A percentile compares a stretch with the other conserved stretches of the same genome.
These are phyloP conservation scores for Myxozyma udenii DNA, from an alignment of 805 yeast species.

Conservation along the genomic window DNA sequence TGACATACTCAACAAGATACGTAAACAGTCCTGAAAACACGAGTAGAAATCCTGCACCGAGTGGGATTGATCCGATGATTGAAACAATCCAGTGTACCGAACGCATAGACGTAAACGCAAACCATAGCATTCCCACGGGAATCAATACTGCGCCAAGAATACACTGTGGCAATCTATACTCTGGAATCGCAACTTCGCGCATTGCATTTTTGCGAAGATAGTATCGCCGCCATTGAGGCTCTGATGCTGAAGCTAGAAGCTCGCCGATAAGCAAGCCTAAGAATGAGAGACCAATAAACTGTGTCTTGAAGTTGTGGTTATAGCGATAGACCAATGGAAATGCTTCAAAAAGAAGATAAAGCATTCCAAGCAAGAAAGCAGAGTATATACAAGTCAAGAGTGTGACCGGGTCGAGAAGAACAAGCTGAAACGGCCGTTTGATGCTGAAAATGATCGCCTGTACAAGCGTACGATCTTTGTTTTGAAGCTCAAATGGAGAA, in stretches of 20 bases:
- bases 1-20: constrained; percentile 41
- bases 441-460: constrained; percentile 47
- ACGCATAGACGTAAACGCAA: constrained; percentile 51
- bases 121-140: constrained; percentile 49
- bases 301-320: constrained; percentile 54
- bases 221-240: constrained; percentile 59
- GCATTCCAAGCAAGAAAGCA: constrained; percentile 54
- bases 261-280: constrained; percentile 54
- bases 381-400: constrained; percentile 52
- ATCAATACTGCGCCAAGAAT: constrained; percentile 50
- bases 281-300: constrained; percentile 57
- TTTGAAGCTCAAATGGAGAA: constrained; percentile 44
- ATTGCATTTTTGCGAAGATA: constrained; percentile 53
- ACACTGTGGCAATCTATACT: constrained; percentile 50
- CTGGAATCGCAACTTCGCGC: constrained; percentile 44
- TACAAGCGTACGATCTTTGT: constrained; percentile 39
- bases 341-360: constrained; percentile 58
- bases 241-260: constrained; percentile 47
- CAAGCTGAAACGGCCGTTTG: constrained; percentile 51
- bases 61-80: constrained; percentile 52
- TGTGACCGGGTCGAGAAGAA: constrained; percentile 55
- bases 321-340: constrained; percentile 54
- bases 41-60: constrained; percentile 40
- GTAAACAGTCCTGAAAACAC: constrained; percentile 43
- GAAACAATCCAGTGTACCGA: constrained; percentile 52